These are phyloP conservation scores for Tardiomyces depauwii DNA, from an alignment of 1,139 yeast genomes.

Conservation along the genomic window DNA sequence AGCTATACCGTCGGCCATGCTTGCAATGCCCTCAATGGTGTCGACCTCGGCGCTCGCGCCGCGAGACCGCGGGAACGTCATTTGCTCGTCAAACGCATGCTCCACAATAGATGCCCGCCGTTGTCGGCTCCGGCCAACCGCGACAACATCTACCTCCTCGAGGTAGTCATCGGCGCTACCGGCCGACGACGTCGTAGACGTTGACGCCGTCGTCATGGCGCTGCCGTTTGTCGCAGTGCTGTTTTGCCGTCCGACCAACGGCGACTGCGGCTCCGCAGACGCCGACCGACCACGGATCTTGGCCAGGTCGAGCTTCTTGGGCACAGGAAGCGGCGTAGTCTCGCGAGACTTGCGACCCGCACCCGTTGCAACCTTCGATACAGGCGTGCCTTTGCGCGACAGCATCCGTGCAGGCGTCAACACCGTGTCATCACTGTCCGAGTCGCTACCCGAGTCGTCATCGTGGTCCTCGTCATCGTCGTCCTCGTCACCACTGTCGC, in stretches of 20 bases:
- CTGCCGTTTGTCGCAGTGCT: not conserved
- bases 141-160: not conserved
- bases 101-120: conserved; percentile 14
- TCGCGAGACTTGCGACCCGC: not conserved
- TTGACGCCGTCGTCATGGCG: not conserved
- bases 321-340: conserved; percentile 1
- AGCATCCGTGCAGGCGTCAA: not conserved
- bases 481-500: conserved; percentile 5
- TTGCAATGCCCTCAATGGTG: conserved; percentile 1
- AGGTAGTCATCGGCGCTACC: not conserved
- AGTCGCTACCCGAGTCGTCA: conserved; percentile 7
- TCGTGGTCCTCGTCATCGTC: conserved; percentile 4
- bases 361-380: too few species aligned
- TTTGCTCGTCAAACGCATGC: conserved; percentile 10
- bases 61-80: conserved; percentile 9
- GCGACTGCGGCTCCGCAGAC: not conserved
- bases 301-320: conserved; percentile 4
- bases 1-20: conserved; percentile 5
- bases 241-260: not conserved
- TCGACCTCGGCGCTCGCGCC: conserved; percentile 4
- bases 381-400: not conserved
- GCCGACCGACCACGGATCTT: not conserved
- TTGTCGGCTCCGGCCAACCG: not conserved
- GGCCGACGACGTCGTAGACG: not conserved
- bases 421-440: conserved; percentile 6